Evolutionary conservation across 1,284 basidiomycete species (phyloP).

Genomic region (Agaricales sp.): DNA sequence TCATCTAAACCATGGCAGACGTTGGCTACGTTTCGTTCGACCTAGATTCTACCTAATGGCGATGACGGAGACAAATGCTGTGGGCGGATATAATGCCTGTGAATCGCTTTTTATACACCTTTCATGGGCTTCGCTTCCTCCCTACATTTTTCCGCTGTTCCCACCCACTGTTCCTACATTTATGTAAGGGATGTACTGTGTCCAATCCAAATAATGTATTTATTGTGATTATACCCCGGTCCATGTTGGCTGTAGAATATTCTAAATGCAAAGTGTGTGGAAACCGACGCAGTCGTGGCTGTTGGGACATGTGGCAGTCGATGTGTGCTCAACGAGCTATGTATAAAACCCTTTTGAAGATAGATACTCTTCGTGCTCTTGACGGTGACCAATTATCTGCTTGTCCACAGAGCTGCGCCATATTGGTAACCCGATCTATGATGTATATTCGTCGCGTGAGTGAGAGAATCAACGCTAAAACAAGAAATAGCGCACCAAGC

Average conservation of each 20-base stretch:
- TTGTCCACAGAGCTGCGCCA: slow-evolving; percentile 44
- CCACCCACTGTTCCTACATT: not conserved
- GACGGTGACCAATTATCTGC: slow-evolving; percentile 30
- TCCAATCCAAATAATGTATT: too few species aligned
- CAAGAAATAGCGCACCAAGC: slow-evolving; percentile 24
- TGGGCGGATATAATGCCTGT: slow-evolving; percentile 63
- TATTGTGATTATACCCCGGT: too few species aligned
- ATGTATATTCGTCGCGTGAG: not conserved
- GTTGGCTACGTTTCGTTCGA: slow-evolving; percentile 22
- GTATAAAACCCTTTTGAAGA: slow-evolving; percentile 13
- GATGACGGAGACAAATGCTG: slow-evolving; percentile 52
- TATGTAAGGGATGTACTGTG: not conserved
- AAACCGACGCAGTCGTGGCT: too few species aligned
- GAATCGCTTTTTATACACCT: slow-evolving; percentile 18
- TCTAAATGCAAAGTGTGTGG: too few species aligned
- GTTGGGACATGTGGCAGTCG: too few species aligned
- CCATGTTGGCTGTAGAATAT: too few species aligned
- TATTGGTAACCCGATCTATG: slow-evolving; percentile 38
- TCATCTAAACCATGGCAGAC: slow-evolving; percentile 61
- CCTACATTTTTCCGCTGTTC: slow-evolving; percentile 35
- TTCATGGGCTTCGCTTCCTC: slow-evolving; percentile 57
- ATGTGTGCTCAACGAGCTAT: too few species aligned
- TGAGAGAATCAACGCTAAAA: slow-evolving; percentile 3
- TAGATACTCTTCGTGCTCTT: slow-evolving; percentile 39
- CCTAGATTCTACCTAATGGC: slow-evolving; percentile 59